Base-by-base conservation (phyloP, 345 rosid genomes). In the Noccaea bulbosa region DNA sequence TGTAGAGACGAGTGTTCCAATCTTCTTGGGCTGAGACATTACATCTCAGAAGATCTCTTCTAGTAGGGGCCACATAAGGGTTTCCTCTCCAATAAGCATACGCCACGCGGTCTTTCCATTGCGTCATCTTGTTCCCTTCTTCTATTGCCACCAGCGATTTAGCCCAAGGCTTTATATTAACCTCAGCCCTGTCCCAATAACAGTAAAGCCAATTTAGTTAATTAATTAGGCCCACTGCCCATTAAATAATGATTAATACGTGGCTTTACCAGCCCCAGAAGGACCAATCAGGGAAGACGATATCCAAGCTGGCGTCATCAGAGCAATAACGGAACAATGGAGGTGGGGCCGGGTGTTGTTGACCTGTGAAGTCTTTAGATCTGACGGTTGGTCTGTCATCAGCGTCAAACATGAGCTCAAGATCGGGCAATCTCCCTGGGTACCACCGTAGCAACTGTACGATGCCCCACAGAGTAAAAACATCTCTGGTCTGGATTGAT, bases 201-300 rank as follows among this genome's bases (percentile, higher is more conserved):
- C 3, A 55, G 5, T 2, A n/a, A 35, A 11, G 43, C 51, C 65
- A 51, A 38, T 2, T 37, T 6, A 35, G 12, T 11, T 4, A 24
- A 45, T 27, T 27, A 47, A 11, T 16, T 3, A 57, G 10, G 27
- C 46, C 58, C 65, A 65, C 14, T n/a, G 3, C 30, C 30, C 30
- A 15, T 52, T 7, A 16, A 11, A 4, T 27, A 2, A 6, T 3
- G n/a, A 7, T n/a, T 6, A 6, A 2, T 10, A 14, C 5, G 6
- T 24, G 4, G 55, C 20, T 35, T 68, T 82, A 89, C 97, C 97
- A 89, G 62, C 96, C 96, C 98, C 96, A 92, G 69, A 86, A 89
- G 5, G 93, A 83, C 89, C 93, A 87, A 67, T 92, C 98, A 24
- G 96, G 96, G 68, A 89, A 81, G 10, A 85, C 90, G 6, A 89